Evolutionary conservation across 352 stramenopile species (phyloP), one percentile per base, ranked within the genome.

Genomic region (Phytophthora cryptogea): DNA sequence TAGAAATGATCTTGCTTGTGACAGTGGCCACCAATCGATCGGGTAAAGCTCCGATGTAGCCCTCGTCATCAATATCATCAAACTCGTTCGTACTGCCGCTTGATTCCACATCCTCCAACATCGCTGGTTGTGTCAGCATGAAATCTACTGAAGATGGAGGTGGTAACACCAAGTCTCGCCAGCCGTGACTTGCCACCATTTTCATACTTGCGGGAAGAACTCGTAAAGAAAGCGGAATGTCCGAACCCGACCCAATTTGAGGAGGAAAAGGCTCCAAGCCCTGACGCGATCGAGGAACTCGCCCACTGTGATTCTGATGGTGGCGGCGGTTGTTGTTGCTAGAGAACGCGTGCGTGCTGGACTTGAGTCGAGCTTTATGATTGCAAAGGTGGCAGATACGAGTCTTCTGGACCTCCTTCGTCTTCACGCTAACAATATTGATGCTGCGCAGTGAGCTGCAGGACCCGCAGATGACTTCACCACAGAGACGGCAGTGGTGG

Each of bases 341-440:
- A 16, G 65, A 73, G 16, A 65, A 72, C 0, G 50, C 59, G 13
- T 67, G 70, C 13, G 75, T 71, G 16, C 64, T 64, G 14, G 61
- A 66, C 35, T 72, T 73, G 9, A 67, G 49, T 16, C 76, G 68
- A 26, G 70, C 64, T 13, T 81, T 74, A 54, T 86, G 85, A 52
- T 77, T 81, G 55, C 81, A 91, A 4, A 83, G 57, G 31, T 89
- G 78, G 63, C 81, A 91, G n/a, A 89, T 73, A 10, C 79, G 79
- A 8, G 85, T 80, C 51, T 83, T 84, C 42, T 80, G 58, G 2
- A 80, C 53, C 10, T 74, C 66, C 31, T 74, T 75, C 14, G 66
- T 71, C 43, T 59, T 67, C 13, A 66, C 30, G 33, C 50, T 72
- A 5, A 74, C 56, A 4, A 69, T 57, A 16, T 72, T 77, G 3